phyloP scores from a whole-genome alignment of 139 green algal species.

The Auxenochlorella pyrenoidosa region DNA sequence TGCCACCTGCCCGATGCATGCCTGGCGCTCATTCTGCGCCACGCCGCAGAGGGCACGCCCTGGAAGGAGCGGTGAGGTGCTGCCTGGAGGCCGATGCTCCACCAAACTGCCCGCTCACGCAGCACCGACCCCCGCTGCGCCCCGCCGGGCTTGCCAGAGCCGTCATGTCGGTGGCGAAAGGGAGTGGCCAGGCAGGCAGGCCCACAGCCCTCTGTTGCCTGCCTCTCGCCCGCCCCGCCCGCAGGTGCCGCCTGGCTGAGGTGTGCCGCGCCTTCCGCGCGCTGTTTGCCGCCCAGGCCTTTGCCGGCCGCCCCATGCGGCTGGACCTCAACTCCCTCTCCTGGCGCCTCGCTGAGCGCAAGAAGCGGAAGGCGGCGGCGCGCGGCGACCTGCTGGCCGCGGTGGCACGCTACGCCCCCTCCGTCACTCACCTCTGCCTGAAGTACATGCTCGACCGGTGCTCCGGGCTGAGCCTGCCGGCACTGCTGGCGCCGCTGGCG shows the following conservation, averaged over 20 bases:
- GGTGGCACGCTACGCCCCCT: not conserved
- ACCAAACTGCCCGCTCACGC: not conserved
- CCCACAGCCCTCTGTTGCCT: no score
- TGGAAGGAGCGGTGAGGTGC: constrained; percentile 24
- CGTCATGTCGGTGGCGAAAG: no score
- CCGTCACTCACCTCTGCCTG: not conserved
- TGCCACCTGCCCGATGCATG: constrained; percentile 11
- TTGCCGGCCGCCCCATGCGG: not conserved
- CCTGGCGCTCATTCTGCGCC: not conserved
- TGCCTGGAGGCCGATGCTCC: not conserved
- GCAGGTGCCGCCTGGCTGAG: constrained; percentile 22
- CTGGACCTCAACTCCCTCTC: constrained; percentile 22
- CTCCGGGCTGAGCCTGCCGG: not conserved
- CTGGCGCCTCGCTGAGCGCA: constrained; percentile 10
- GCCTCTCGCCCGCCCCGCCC: no score
- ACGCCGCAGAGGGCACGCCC: not conserved
- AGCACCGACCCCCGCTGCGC: not conserved
- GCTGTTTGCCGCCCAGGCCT: constrained; percentile 10
- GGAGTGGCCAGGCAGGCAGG: no score
- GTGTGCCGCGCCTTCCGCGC: constrained; percentile 23
- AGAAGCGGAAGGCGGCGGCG: not conserved
- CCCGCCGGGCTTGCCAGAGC: not conserved
- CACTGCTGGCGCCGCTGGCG: constrained; percentile 19
- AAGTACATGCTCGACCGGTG: not conserved
- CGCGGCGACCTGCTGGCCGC: not conserved